Evolutionary conservation across 371 early-diverging fungal species (phyloP).

Genomic region (Apophysomyces ossiformis): DNA sequence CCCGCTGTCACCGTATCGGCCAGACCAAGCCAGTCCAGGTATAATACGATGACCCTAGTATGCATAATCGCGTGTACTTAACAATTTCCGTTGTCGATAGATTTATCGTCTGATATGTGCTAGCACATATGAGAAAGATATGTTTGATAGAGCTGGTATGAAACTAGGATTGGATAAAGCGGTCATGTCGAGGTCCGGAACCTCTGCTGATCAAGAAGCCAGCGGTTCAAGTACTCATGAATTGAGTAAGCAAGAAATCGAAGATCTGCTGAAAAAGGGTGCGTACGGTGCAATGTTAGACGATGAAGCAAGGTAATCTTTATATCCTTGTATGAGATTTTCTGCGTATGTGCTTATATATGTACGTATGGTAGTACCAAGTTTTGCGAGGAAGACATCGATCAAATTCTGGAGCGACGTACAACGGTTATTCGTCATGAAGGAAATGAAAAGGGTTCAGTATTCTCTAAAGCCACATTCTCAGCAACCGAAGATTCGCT

Average conservation of each 20-base stretch:
- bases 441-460: slow-evolving; percentile 72
- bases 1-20: slow-evolving; percentile 92
- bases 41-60: slow-evolving; percentile 22
- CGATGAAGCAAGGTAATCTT: slow-evolving; percentile 65
- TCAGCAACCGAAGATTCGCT: slow-evolving; percentile 55
- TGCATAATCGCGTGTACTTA: neutral
- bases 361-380: slow-evolving; percentile 41
- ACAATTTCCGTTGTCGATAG: slow-evolving; percentile 3
- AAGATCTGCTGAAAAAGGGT: slow-evolving; percentile 87
- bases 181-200: slow-evolving; percentile 66
- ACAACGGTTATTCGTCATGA: slow-evolving; percentile 87
- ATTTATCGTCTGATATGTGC: slow-evolving; percentile 87
- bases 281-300: slow-evolving; percentile 90
- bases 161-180: slow-evolving; percentile 92
- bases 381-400: slow-evolving; percentile 97
- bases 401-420: slow-evolving; percentile 89
- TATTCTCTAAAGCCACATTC: slow-evolving; percentile 96
- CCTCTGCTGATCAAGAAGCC: slow-evolving; percentile 27
- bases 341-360: no score
- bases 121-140: slow-evolving; percentile 92
- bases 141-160: slow-evolving; percentile 95
- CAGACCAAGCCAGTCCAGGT: slow-evolving; percentile 89
- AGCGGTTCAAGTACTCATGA: slow-evolving; percentile 41
- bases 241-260: slow-evolving; percentile 80
- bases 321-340: neutral